Evolutionary conservation across 352 stramenopile genomes (phyloP), one percentile per base, ranked within the genome.

Genomic region (Globisporangium takayamanum): DNA sequence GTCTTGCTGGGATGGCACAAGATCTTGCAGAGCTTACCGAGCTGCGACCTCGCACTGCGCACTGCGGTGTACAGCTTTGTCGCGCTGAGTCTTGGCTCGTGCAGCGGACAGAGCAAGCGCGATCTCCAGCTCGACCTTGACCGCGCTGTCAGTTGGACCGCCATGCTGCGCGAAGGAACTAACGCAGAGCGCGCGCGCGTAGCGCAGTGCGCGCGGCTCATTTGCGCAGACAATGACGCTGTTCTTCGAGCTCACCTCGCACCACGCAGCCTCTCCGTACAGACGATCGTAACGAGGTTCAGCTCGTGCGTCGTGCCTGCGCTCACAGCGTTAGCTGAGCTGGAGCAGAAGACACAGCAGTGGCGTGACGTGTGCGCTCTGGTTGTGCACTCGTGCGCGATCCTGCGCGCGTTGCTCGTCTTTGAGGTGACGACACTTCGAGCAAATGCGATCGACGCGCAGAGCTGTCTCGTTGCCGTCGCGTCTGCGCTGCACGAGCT

Each of bases 281-380:
- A 39, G 33, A 20, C 37, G 37, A 46, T 55, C 22, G 11, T 4
- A 10, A n/a, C 11, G 15, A 22, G 18, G 10, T n/a, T 55, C 15
- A 14, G 12, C 2, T 28, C n/a, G 2, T 36, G 33, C 15, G 50
- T 55, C 30, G 15, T 15, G 7, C 30, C 50, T 46, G 18, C 33
- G 22, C 28, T 55, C 33, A 30, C 15, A 10, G 10, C 11, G 45
- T 26, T 15, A 10, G n/a, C n/a, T 1, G 45, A 11, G 3, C 45
- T 11, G 2, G 8, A 25, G 18, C 45, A 50, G n/a, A 18, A 50
- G 8, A 26, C 45, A 2, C 18, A 10, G 45, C 45, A 25, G 45
- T 50, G 45, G 45, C n/a, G n/a, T 7, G 45, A 50, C 45, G 45
- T 50, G 45, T 50, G 45, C n/a, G 45, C 14, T 26, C n/a, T 50